phyloP scores from a whole-genome alignment of 148 eudicot species.

The Vaccinium macrocarpon region DNA sequence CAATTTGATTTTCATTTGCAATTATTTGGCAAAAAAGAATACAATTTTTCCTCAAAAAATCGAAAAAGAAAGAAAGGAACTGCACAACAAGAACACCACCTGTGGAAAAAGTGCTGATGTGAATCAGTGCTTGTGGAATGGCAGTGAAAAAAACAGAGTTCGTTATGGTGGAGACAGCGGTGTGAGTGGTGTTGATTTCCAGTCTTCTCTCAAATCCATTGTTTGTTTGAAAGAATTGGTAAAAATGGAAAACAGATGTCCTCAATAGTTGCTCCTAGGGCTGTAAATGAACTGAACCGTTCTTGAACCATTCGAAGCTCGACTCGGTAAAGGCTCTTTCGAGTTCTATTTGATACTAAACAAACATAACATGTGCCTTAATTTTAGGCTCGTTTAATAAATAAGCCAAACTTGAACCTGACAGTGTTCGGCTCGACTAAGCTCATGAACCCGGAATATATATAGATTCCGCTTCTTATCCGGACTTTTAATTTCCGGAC shows the following conservation, averaged over 20 bases:
- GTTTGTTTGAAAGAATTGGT: background rate
- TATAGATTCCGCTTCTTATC: too few species aligned
- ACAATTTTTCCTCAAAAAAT: background rate
- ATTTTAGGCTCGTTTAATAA: too few species aligned
- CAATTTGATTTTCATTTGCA: background rate
- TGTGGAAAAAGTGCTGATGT: background rate
- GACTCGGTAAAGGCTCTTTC: too few species aligned
- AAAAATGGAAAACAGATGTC: background rate
- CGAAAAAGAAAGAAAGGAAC: background rate
- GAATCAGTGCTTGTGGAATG: background rate
- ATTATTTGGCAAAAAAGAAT: background rate
- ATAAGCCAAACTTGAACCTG: too few species aligned
- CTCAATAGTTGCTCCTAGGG: background rate
- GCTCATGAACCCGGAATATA: too few species aligned
- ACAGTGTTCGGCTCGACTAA: too few species aligned
- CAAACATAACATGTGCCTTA: too few species aligned
- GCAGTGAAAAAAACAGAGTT: background rate
- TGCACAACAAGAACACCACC: background rate
- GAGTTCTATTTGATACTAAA: too few species aligned
- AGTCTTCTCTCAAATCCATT: constrained; percentile 9
- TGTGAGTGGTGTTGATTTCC: constrained; percentile 12
- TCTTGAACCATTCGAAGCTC: too few species aligned
- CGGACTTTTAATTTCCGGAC: too few species aligned
- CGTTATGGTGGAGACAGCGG: constrained; percentile 16
- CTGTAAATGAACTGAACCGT: too few species aligned